A percentile compares a stretch with the other conserved stretches of the same genome.
Evolutionary conservation across 495 filamentous ascomycete species (phyloP).

Genomic region (Neurospora africana): DNA sequence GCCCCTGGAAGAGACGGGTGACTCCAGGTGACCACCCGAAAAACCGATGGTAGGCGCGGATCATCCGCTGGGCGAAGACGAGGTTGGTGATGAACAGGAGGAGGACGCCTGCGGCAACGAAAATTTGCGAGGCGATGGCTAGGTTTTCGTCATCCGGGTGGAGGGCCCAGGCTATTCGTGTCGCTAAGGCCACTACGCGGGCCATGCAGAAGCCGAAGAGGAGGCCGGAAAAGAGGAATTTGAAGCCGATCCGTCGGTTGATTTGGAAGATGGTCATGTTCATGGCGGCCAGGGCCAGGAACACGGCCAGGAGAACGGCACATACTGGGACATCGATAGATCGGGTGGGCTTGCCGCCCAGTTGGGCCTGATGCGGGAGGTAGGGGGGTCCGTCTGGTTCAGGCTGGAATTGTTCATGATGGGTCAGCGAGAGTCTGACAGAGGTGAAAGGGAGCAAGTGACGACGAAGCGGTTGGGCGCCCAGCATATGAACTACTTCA

Average conservation of each 20-base stretch:
- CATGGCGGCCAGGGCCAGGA: constrained; percentile 42
- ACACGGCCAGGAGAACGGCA: constrained; percentile 55
- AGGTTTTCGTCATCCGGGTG: constrained; percentile 38
- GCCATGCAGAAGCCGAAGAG: constrained; percentile 74
- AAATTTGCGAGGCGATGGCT: constrained; percentile 61
- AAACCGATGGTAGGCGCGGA: constrained; percentile 60
- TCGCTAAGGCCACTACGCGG: constrained; percentile 49
- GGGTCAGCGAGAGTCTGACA: not conserved
- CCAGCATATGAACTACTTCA: not conserved
- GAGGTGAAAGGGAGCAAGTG: not conserved
- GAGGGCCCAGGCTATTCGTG: constrained; percentile 53
- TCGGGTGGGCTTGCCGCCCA: constrained; percentile 49
- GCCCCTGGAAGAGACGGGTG: constrained; percentile 37
- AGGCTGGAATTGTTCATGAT: not conserved
- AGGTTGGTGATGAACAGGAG: constrained; percentile 76
- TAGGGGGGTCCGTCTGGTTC: constrained; percentile 23
- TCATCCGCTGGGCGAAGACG: constrained; percentile 64
- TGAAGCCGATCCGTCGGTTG: constrained; percentile 49
- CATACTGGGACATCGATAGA: constrained; percentile 54
- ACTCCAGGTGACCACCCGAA: constrained; percentile 54
- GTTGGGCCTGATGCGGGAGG: constrained; percentile 28
- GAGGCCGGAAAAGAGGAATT: constrained; percentile 59
- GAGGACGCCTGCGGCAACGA: constrained; percentile 66
- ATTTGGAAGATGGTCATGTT: constrained; percentile 57
- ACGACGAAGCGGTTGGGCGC: not conserved